Evolutionary conservation across 2,329 filamentous ascomycete species (phyloP).

Genomic region (Lachnellula cervina): DNA sequence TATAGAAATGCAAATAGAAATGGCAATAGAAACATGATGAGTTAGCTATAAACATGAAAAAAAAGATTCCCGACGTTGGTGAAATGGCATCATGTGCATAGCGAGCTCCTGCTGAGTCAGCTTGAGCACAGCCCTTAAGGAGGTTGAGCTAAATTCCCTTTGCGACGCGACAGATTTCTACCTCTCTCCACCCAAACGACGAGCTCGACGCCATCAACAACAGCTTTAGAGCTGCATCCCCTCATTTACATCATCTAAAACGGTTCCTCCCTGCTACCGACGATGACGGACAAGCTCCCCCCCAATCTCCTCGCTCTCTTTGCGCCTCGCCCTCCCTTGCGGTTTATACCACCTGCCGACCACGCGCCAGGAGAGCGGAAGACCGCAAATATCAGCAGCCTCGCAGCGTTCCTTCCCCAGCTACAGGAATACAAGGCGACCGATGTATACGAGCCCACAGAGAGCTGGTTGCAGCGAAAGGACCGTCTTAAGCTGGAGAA

Average conservation of each 20-base stretch:
- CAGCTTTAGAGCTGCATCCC: conserved; percentile 11
- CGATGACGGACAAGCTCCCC: conserved; percentile 95
- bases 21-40: too few species aligned
- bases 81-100: too few species aligned
- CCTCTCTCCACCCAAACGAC: background rate
- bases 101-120: too few species aligned
- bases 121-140: too few species aligned
- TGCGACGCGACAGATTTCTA: conserved; percentile 14
- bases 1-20: too few species aligned
- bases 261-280: conserved; percentile 15
- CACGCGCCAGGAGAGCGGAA: conserved; percentile 76
- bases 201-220: conserved; percentile 6
- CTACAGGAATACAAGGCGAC: conserved; percentile 74
- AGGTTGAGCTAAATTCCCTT: conserved; percentile 1
- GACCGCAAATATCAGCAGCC: conserved; percentile 66
- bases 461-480: conserved; percentile 87
- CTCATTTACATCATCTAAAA: conserved; percentile 7
- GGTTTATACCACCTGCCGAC: conserved; percentile 81
- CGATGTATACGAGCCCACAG: conserved; percentile 72
- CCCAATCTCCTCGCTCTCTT: conserved; percentile 91
- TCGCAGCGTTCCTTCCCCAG: conserved; percentile 70
- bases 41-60: too few species aligned
- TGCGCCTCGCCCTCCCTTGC: conserved; percentile 84
- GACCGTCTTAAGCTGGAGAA: conserved; percentile 82
- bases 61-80: too few species aligned